Percentiles rank a stretch among this genome's conserved stretches.
Conservation (phyloP, 768 basidiomycete genomes). For the Amyloporia xantha region DNA sequence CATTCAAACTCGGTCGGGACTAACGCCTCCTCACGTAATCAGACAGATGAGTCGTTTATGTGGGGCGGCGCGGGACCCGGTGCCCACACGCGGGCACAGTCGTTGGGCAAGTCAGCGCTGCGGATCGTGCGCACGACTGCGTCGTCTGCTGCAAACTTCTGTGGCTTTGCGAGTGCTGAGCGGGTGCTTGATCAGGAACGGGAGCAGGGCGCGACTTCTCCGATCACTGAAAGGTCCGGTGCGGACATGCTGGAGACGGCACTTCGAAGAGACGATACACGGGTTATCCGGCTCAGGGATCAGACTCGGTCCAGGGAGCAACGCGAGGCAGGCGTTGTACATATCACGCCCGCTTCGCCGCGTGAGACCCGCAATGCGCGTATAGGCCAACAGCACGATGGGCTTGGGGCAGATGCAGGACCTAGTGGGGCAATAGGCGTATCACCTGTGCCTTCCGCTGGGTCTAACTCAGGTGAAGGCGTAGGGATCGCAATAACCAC, state of each 20-base stretch:
- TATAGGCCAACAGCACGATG: constrained; percentile 3
- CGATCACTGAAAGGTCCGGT: constrained; percentile 13
- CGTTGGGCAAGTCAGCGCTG: constrained; percentile 32
- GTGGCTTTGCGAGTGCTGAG: constrained; percentile 17
- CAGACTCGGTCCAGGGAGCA: constrained; percentile 11
- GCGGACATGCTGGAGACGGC: constrained; percentile 14
- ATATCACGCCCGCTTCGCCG: constrained; percentile 15
- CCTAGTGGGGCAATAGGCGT: constrained; percentile 9
- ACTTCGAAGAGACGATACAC: constrained; percentile 21
- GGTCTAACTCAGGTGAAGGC: constrained; percentile 19
- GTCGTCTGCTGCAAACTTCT: constrained; percentile 22
- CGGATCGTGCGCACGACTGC: constrained; percentile 28
- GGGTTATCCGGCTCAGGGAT: constrained; percentile 16
- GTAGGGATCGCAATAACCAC: constrained; percentile 42
- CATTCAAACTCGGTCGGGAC: constrained; percentile 30
- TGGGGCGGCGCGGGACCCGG: constrained; percentile 4
- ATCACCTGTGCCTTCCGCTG: constrained; percentile 27
- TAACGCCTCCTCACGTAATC: constrained; percentile 27
- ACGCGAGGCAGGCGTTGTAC: constrained; percentile 3
- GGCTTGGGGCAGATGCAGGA: constrained; percentile 1
- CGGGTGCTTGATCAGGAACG: constrained; percentile 2
- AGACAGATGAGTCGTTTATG: constrained; percentile 20
- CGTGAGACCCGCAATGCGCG: background rate
- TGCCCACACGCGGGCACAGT: constrained; percentile 31
- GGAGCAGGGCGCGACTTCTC: constrained; percentile 3